Evolutionary conservation across 2,329 filamentous ascomycete genomes (phyloP).

Genomic region (Remersonia thermophila): DNA sequence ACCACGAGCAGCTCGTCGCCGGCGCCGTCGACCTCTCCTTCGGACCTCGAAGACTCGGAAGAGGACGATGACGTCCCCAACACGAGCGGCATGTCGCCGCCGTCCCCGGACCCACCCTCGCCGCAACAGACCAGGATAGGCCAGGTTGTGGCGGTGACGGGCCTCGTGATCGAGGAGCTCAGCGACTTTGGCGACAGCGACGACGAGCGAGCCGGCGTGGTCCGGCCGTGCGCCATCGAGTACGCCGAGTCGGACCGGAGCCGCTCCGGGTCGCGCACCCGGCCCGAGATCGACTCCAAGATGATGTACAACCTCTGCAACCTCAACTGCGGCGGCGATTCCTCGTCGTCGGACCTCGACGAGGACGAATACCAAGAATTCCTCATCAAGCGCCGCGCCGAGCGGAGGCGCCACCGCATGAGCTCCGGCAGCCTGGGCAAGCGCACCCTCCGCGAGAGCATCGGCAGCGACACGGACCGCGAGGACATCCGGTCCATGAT

Average conservation of each 20-base stretch:
- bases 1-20: slow-evolving; percentile 24
- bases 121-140: slow-evolving; percentile 5
- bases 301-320: slow-evolving; percentile 34
- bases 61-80: slow-evolving; percentile 2
- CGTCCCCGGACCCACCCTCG: slow-evolving; percentile 12
- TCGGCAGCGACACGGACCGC: slow-evolving; percentile 36
- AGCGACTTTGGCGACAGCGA: slow-evolving; percentile 34
- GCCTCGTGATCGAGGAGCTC: slow-evolving; percentile 33
- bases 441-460: slow-evolving; percentile 38
- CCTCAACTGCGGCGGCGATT: slow-evolving; percentile 32
- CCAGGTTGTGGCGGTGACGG: slow-evolving; percentile 12
- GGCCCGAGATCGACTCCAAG: slow-evolving; percentile 27
- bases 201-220: slow-evolving; percentile 29
- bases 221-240: slow-evolving; percentile 36
- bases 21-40: slow-evolving; percentile 17
- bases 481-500: slow-evolving; percentile 25
- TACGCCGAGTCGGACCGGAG: slow-evolving; percentile 30
- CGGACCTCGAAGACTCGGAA: slow-evolving; percentile 13
- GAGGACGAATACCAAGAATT: slow-evolving; percentile 27
- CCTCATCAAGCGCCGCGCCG: slow-evolving; percentile 28
- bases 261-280: slow-evolving; percentile 25
- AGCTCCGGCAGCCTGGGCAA: slow-evolving; percentile 43
- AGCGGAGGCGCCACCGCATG: slow-evolving; percentile 33
- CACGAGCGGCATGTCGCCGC: slow-evolving; percentile 13
- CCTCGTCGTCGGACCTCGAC: slow-evolving; percentile 28